These are phyloP conservation scores for Monosporascus cannonballus DNA, from an alignment of 2,329 filamentous ascomycete genomes.

Conservation along the genomic window DNA sequence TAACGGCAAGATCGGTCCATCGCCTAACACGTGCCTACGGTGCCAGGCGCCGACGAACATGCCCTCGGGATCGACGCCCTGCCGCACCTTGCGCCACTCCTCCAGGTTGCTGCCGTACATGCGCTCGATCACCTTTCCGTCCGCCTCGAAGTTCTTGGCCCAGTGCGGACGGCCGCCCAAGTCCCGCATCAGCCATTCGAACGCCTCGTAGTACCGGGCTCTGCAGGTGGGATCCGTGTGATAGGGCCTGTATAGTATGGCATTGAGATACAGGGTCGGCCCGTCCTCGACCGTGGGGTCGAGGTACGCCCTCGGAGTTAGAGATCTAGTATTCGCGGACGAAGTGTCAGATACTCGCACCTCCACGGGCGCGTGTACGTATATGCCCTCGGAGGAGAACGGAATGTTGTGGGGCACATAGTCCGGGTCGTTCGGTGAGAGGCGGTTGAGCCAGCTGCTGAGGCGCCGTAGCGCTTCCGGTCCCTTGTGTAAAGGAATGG, in stretches of 20 bases:
- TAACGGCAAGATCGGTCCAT: slow-evolving; percentile 18
- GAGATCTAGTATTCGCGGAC: slow-evolving; percentile 25
- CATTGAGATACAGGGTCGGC: slow-evolving; percentile 82
- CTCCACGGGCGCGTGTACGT: slow-evolving; percentile 85
- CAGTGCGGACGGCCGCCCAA: slow-evolving; percentile 79
- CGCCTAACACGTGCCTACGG: slow-evolving; percentile 55
- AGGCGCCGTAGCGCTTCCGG: slow-evolving; percentile 81
- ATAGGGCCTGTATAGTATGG: slow-evolving; percentile 82
- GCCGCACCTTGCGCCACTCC: slow-evolving; percentile 62
- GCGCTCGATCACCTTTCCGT: slow-evolving; percentile 52
- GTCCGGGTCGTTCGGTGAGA: slow-evolving; percentile 55
- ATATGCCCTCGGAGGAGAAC: slow-evolving; percentile 71
- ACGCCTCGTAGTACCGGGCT: slow-evolving; percentile 77
- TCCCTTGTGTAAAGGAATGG: slow-evolving; percentile 76
- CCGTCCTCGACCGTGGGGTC: slow-evolving; percentile 64
- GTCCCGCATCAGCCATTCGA: slow-evolving; percentile 86
- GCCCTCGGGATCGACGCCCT: slow-evolving; percentile 69
- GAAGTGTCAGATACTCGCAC: slow-evolving; percentile 76
- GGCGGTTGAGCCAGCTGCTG: slow-evolving; percentile 73
- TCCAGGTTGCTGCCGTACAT: slow-evolving; percentile 66
- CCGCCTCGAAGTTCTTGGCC: slow-evolving; percentile 80
- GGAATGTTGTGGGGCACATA: slow-evolving; percentile 67
- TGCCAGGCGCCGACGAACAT: slow-evolving; percentile 94
- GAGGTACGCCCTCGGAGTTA: slow-evolving; percentile 40
- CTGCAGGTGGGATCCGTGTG: slow-evolving; percentile 69